A percentile compares a stretch with the other conserved stretches of the same genome.
phyloP scores from a whole-genome alignment of 345 rosid genomes.

The Schrenkiella parvula region DNA sequence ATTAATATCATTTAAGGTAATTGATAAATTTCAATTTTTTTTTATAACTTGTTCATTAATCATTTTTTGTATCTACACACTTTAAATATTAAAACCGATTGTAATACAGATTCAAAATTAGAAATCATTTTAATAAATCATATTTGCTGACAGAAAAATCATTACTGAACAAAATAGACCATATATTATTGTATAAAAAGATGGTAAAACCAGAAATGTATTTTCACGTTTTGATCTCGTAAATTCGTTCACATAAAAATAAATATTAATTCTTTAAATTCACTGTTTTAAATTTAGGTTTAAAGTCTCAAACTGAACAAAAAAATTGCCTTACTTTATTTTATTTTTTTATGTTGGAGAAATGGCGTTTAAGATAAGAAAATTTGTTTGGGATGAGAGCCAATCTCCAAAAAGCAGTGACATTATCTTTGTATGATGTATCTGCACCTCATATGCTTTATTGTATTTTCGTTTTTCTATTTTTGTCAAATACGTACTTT shows the following conservation, averaged over 20 bases:
- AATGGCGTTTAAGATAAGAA: constrained; percentile 23
- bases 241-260: not conserved
- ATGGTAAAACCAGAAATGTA: not conserved
- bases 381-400: constrained; percentile 35
- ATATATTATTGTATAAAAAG: too few relatives aligned
- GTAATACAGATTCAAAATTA: too few relatives aligned
- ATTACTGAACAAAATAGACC: too few relatives aligned
- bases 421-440: constrained; percentile 32
- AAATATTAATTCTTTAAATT: not conserved
- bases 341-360: not conserved
- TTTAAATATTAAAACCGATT: too few relatives aligned
- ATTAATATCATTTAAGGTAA: not conserved
- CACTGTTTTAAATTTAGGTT: not conserved
- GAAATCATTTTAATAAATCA: too few relatives aligned
- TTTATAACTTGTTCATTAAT: not conserved
- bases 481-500: constrained; percentile 11
- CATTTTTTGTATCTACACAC: too few relatives aligned
- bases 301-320: not conserved
- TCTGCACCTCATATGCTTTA: constrained; percentile 29
- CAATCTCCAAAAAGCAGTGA: constrained; percentile 32
- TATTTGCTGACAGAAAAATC: too few relatives aligned
- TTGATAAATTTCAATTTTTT: not conserved
- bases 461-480: not conserved
- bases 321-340: not conserved
- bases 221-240: not conserved